Conservation (phyloP, 305 asterid genomes). For the Andrographis paniculata region DNA sequence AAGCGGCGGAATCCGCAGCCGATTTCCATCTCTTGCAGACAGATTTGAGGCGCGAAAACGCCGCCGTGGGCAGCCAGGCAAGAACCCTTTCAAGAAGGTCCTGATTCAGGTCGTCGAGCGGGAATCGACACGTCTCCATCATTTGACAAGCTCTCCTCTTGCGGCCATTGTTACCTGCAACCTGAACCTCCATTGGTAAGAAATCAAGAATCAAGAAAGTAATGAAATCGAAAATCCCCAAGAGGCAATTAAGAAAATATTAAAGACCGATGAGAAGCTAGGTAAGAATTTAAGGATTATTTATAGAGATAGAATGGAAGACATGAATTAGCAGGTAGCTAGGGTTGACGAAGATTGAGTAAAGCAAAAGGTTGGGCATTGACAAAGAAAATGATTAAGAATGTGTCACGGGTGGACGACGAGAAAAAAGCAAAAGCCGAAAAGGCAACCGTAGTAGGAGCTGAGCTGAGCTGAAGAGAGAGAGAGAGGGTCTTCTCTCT, state of each 20-base stretch:
- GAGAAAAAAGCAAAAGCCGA: conserved; percentile 33
- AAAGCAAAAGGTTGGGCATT: conserved; percentile 25
- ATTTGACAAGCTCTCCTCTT: conserved; percentile 68
- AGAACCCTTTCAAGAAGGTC: conserved; percentile 78
- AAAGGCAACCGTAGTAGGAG: conserved; percentile 21
- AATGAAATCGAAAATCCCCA: neutral
- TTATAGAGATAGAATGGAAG: neutral
- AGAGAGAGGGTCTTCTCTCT: too few relatives aligned
- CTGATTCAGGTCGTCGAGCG: conserved; percentile 59
- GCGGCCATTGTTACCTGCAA: neutral
- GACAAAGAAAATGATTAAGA: conserved; percentile 23
- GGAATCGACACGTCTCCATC: conserved; percentile 21
- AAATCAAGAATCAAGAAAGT: too few relatives aligned
- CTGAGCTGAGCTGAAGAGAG: too few relatives aligned
- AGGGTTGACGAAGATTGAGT: conserved; percentile 33
- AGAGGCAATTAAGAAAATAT: neutral
- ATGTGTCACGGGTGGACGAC: conserved; percentile 47
- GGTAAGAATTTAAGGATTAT: neutral
- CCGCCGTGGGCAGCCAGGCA: conserved; percentile 70
- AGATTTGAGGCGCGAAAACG: conserved; percentile 40
- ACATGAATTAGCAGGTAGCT: neutral
- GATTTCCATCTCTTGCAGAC: conserved; percentile 86
- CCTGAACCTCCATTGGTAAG: conserved; percentile 18
- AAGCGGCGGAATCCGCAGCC: conserved; percentile 43
- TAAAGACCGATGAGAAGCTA: neutral